phyloP scores from a whole-genome alignment of 164 flowering plant species.

The Chloranthus sessilifolius region DNA sequence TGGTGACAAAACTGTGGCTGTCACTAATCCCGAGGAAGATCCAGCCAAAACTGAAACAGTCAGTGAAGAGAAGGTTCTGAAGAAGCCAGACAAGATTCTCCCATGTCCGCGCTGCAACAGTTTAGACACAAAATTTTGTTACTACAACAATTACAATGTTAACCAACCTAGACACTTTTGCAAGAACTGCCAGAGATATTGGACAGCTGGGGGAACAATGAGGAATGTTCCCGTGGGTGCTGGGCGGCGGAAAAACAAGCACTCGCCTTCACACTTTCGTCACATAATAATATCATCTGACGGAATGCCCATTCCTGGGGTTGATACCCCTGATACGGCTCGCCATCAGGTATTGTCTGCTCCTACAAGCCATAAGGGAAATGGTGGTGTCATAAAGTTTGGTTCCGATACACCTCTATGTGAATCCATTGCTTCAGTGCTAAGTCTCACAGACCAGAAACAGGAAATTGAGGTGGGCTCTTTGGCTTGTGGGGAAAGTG shows the following conservation, averaged over 20 bases:
- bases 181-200: conserved; percentile 22
- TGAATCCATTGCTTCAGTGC: conserved; percentile 37
- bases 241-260: conserved; percentile 19
- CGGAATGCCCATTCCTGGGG: conserved; percentile 18
- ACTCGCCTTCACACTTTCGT: conserved; percentile 11
- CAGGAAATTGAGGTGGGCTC: conserved; percentile 13
- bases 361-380: conserved; percentile 19
- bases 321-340: conserved; percentile 19
- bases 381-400: conserved; percentile 32
- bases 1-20: conserved; percentile 4
- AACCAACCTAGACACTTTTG: conserved; percentile 23
- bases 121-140: conserved; percentile 18
- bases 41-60: conserved; percentile 17
- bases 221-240: conserved; percentile 23
- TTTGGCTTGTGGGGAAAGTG: conserved; percentile 14
- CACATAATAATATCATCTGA: conserved; percentile 25
- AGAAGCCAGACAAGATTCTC: conserved; percentile 17
- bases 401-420: conserved; percentile 39
- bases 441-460: conserved; percentile 32
- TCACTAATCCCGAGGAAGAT: conserved; percentile 21
- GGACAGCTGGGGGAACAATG: conserved; percentile 23
- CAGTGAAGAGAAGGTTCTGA: conserved; percentile 13
- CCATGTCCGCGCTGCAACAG: conserved; percentile 23
- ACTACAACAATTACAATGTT: conserved; percentile 21
- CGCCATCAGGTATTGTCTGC: conserved; percentile 23